These are phyloP conservation scores for Corynascus novoguineensis DNA, from an alignment of 495 filamentous ascomycete genomes.

Conservation along the genomic window DNA sequence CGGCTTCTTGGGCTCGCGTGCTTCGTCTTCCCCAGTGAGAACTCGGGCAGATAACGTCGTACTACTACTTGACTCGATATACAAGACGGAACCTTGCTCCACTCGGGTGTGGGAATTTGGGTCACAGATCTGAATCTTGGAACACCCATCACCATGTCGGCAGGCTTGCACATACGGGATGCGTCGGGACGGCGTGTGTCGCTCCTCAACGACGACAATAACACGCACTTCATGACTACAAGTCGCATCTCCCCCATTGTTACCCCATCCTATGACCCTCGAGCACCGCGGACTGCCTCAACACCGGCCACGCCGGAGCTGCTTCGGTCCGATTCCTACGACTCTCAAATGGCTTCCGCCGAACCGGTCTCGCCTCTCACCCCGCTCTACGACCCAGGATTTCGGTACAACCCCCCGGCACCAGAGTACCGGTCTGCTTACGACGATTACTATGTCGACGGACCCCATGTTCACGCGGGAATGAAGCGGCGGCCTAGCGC, in stretches of 20 bases:
- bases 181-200: not conserved
- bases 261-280: not conserved
- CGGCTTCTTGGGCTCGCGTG: too few species aligned
- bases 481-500: constrained; percentile 31
- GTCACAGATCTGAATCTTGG: too few species aligned
- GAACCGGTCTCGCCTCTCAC: constrained; percentile 47
- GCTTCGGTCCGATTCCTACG: constrained; percentile 49
- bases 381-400: constrained; percentile 34
- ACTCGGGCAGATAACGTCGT: too few species aligned
- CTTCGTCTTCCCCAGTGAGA: too few species aligned
- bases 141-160: not conserved
- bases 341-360: constrained; percentile 47
- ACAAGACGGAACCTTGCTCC: too few species aligned
- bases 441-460: constrained; percentile 34
- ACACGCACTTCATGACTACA: not conserved
- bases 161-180: not conserved
- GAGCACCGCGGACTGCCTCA: constrained; percentile 31
- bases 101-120: too few species aligned
- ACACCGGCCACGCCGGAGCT: constrained; percentile 45
- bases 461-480: constrained; percentile 27
- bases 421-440: constrained; percentile 27
- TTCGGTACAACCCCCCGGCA: not conserved
- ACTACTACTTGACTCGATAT: too few species aligned
- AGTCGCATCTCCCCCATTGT: not conserved
- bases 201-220: constrained; percentile 7